A percentile compares a stretch with the other conserved stretches of the same genome.
phyloP scores from a whole-genome alignment of 345 rosid genomes.

The Conringia planisiliqua region DNA sequence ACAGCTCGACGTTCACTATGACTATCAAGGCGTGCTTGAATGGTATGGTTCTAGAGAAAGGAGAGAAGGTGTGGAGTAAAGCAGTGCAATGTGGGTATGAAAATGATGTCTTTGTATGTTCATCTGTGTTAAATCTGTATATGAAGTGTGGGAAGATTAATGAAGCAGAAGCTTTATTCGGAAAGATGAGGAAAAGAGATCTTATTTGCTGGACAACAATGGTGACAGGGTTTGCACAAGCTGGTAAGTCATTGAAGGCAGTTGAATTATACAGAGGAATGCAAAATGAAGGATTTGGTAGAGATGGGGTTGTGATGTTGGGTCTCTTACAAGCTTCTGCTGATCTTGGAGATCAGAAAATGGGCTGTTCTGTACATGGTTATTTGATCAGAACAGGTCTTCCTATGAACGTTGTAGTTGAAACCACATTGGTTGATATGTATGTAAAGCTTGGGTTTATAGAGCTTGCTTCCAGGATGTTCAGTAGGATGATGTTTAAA shows the following conservation, averaged over 20 bases:
- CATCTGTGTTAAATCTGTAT: conserved; percentile 69
- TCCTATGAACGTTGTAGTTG: conserved; percentile 39
- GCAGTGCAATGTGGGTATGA: conserved; percentile 58
- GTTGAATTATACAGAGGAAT: conserved; percentile 48
- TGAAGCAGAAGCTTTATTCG: conserved; percentile 49
- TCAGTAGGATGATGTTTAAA: conserved; percentile 43
- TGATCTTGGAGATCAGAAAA: conserved; percentile 43
- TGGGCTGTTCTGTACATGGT: conserved; percentile 62
- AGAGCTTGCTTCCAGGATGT: conserved; percentile 52
- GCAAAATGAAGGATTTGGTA: conserved; percentile 60
- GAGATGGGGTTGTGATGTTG: conserved; percentile 50
- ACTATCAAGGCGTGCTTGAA: conserved; percentile 64
- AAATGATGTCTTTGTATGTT: conserved; percentile 64
- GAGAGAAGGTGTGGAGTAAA: conserved; percentile 51
- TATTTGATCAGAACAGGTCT: conserved; percentile 48
- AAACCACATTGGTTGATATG: conserved; percentile 66
- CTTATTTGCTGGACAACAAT: conserved; percentile 70
- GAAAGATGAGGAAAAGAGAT: conserved; percentile 56
- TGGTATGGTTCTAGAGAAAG: conserved; percentile 41
- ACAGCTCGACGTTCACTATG: conserved; percentile 71
- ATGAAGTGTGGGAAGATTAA: conserved; percentile 51
- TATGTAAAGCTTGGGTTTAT: conserved; percentile 59
- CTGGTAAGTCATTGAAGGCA: conserved; percentile 46
- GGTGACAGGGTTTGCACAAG: conserved; percentile 56
- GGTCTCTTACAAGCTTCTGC: conserved; percentile 69